Base-by-base conservation (phyloP, 129 eudicot genomes). In the Calendula officinalis region DNA sequence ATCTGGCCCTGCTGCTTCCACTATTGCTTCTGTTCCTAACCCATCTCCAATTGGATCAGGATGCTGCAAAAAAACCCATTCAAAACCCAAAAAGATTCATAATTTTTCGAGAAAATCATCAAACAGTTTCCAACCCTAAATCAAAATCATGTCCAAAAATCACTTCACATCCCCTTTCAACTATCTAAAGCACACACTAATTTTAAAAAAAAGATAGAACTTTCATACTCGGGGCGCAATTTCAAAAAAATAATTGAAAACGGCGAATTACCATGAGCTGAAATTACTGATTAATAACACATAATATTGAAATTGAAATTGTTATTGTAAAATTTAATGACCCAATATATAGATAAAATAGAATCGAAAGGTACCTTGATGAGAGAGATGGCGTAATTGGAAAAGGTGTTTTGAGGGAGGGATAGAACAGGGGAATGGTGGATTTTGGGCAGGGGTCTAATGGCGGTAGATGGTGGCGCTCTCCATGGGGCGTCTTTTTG, bases 1-100 rank as follows among this genome's bases (percentile, higher is more conserved):
- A 4, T 91, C 98, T 32, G 96, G 98, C 41, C 98, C 98, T n/a
- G 98, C 98, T 30, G 98, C 88, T 74, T 91, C 98, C 60, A 91
- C 84, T 52, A 91, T 76, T 49, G 98, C 98, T 73, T 82, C 96
- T 11, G 55, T 79, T 17, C 88, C 98, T 60, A 87, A 79, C 27
- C 98, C 98, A 40, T 78, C 61, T 70, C 96, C 96, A 67, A 91
- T 83, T 45, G 98, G 98, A 81, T 91, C 85, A 22, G 82, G 76
- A 45, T 87, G 86, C 98, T 91, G 91, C 81, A 74, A 56, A 77
- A 74, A 56, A 27, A 66, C n/a, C 68, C 68, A 40, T 15, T 56
- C 76, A 40, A 50, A 40, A 11, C 39, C 68, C 60, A 36, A 51
- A 52, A 70, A 41, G 36, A 41, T 40, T n/a, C 36, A 59, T 7